These are phyloP conservation scores for Eucalyptus cladocalyx DNA, from an alignment of 345 rosid species.

Conservation along the genomic window DNA sequence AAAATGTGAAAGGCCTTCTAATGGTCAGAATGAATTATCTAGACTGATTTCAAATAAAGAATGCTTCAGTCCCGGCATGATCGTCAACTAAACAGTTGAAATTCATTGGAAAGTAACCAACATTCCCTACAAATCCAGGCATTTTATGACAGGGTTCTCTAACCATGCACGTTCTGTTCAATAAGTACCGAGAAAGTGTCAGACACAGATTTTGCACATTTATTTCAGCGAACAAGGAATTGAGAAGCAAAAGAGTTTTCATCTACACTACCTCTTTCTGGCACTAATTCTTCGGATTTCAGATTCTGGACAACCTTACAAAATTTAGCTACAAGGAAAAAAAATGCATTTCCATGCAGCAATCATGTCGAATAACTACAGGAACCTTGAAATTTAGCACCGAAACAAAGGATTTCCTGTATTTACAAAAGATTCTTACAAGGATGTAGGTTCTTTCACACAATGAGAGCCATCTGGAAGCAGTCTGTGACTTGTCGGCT, in stretches of 20 bases:
- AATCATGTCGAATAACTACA: background rate
- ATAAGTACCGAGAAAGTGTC: background rate
- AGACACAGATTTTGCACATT: background rate
- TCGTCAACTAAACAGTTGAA: background rate
- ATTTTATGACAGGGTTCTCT: background rate
- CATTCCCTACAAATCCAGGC: background rate
- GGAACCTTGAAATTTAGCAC: background rate
- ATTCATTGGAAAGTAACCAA: background rate
- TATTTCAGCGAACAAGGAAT: background rate
- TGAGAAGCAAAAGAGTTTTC: background rate
- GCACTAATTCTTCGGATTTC: background rate
- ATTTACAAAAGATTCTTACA: slow-evolving; percentile 9
- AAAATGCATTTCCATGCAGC: background rate
- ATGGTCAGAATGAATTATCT: background rate
- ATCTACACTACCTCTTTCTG: background rate
- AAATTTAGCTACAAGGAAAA: background rate
- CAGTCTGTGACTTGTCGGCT: slow-evolving; percentile 48
- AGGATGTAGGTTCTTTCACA: slow-evolving; percentile 38
- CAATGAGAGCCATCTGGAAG: slow-evolving; percentile 47
- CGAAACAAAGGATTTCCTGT: background rate
- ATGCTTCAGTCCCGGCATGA: background rate
- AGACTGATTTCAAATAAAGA: background rate
- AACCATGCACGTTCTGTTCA: background rate
- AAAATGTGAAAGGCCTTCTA: background rate
- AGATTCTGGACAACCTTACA: background rate